A percentile compares a stretch with the other conserved stretches of the same genome.
Conservation (phyloP, 2,329 filamentous ascomycete species). For the Scleromitrula shiraiana region DNA sequence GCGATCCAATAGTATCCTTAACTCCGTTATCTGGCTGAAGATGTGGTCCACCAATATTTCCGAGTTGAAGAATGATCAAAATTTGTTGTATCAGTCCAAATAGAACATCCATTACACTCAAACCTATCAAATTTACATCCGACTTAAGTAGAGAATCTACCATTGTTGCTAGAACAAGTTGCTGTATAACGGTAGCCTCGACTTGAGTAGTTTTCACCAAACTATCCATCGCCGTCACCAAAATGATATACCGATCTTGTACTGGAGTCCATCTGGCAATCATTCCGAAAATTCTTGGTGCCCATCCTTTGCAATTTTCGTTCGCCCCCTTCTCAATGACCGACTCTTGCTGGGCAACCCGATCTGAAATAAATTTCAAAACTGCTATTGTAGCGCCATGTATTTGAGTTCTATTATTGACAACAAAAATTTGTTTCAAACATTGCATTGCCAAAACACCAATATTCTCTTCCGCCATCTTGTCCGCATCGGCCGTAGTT, state of each 20-base stretch:
- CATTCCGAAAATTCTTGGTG: conserved; percentile 71
- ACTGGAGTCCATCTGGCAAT: conserved; percentile 85
- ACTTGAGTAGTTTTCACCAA: conserved; percentile 60
- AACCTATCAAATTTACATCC: conserved; percentile 84
- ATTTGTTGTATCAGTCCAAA: conserved; percentile 79
- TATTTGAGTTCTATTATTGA: conserved; percentile 75
- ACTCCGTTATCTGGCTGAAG: conserved; percentile 28
- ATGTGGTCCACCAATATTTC: conserved; percentile 28
- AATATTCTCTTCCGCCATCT: conserved; percentile 81
- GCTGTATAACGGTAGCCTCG: conserved; percentile 64
- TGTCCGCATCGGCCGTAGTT: conserved; percentile 80
- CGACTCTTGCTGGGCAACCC: conserved; percentile 43
- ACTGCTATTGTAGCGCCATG: conserved; percentile 66
- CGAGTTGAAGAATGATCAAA: conserved; percentile 64
- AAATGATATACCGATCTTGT: conserved; percentile 86
- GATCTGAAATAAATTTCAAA: conserved; percentile 63
- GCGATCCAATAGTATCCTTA: conserved; percentile 18
- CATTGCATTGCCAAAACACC: conserved; percentile 78
- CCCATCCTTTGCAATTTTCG: conserved; percentile 59
- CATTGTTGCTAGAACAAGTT: conserved; percentile 68
- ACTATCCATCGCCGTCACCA: conserved; percentile 73
- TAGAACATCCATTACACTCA: conserved; percentile 93
- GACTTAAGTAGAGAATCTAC: conserved; percentile 78
- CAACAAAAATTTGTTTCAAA: conserved; percentile 76
- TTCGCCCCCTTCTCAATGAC: conserved; percentile 41